Base-by-base conservation (phyloP, 352 stramenopile species). In the Pythium diclinum region DNA sequence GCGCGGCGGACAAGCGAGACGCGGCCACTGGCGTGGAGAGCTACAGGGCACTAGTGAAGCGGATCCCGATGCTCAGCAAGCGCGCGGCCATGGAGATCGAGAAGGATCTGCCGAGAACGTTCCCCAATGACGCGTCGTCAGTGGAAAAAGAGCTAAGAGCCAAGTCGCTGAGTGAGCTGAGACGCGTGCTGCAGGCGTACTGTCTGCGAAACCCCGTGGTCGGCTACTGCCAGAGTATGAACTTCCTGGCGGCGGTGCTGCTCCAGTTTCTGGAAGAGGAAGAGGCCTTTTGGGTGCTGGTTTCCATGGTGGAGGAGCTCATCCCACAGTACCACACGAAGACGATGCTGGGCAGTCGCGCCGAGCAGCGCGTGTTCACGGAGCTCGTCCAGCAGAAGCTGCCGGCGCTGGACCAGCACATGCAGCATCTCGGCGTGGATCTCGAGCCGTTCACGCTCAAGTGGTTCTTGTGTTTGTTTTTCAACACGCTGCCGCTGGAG, bases 391-490 rank as follows among this genome's bases (percentile, higher is more conserved):
- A 90, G 11, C 82, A 92, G 59, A 94, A 96, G 67, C 76, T 97
- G 17, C 90, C 90, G 10, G 57, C 76, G 17, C 51, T 97, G 44
- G 74, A 79, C 32, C 73, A 71, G 32, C 88, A 95, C 62, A 73
- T 97, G 46, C 75, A 91, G 21, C 34, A 40, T 3, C 73, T 96
- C 4, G 75, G 87, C 42, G 85, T 96, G 6, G 85, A 96, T 57
- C 79, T 97, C 59, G 84, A 94, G 56, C 87, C 88, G 21, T 90
- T 97, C 46, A 96, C 91, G 40, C 84, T 96, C 59, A 96, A 97
- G 67, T 97, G 91, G 91, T 97, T 97, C 47, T 66, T 97, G 0
- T 97, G 91, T 69, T 65, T 96, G 3, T 97, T 97, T 72, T 72
- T 97, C n/a, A 97, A 97, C 66, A 95, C 89, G 25, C 68, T 97